These are phyloP conservation scores for Coemansia sp. DNA, from an alignment of 371 early-diverging fungal species.

Conservation along the genomic window DNA sequence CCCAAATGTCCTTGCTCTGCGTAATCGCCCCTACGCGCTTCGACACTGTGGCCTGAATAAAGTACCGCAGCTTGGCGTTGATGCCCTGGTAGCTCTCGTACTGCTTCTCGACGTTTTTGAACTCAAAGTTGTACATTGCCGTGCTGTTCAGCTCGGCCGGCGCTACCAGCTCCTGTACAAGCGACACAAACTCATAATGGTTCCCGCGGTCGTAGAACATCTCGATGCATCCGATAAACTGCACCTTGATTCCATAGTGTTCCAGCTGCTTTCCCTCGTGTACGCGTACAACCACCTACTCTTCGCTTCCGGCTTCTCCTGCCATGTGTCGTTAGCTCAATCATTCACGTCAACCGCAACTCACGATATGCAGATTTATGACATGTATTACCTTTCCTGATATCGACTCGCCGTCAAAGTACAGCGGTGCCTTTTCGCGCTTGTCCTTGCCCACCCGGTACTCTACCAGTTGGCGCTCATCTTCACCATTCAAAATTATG, in stretches of 20 bases:
- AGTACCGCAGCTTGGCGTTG: conserved; percentile 86
- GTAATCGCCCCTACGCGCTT: conserved; percentile 75
- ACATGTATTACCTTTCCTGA: conserved; percentile 74
- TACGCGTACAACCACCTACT: conserved; percentile 82
- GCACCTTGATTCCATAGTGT: conserved; percentile 96
- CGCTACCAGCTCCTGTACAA: conserved; percentile 82
- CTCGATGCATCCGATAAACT: conserved; percentile 92
- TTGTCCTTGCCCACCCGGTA: conserved; percentile 86
- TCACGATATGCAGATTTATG: too few species aligned
- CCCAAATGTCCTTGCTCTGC: conserved; percentile 82
- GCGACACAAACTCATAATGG: conserved; percentile 89
- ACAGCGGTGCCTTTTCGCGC: conserved; percentile 85
- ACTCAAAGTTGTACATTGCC: conserved; percentile 80
- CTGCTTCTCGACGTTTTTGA: conserved; percentile 90
- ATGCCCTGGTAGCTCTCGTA: conserved; percentile 89
- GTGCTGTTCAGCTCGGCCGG: conserved; percentile 81
- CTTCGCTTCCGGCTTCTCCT: background rate
- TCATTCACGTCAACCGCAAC: background rate
- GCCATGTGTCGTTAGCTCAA: too few species aligned
- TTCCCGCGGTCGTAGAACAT: conserved; percentile 93
- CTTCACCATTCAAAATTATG: conserved; percentile 75
- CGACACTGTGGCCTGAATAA: conserved; percentile 80
- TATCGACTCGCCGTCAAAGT: conserved; percentile 94
- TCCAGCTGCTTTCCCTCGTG: conserved; percentile 89
- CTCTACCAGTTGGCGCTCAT: conserved; percentile 79